Evolutionary conservation across 1,284 basidiomycete species (phyloP).

Genomic region (Boletus semigastroideus): DNA sequence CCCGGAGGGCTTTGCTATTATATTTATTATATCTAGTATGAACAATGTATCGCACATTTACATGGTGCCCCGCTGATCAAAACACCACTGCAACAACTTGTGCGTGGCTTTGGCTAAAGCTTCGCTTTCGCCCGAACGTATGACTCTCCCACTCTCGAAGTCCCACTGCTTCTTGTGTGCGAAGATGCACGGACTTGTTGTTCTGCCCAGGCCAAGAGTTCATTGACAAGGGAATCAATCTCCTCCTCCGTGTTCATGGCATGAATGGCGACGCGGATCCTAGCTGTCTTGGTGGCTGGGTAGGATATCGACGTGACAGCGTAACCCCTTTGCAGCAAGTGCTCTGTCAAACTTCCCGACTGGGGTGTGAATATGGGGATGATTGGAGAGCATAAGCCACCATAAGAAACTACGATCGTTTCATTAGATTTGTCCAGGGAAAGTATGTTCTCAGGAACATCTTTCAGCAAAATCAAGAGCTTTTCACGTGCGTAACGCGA

Average conservation of each 20-base stretch:
- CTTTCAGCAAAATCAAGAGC: conserved; percentile 1
- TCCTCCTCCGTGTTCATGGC: conserved; percentile 20
- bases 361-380: conserved; percentile 21
- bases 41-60: too few species aligned
- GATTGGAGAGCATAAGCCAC: conserved; percentile 15
- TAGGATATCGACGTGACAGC: conserved; percentile 12
- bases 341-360: conserved; percentile 2
- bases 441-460: conserved; percentile 12
- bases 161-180: not conserved
- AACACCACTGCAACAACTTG: not conserved
- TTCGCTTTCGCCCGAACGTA: conserved; percentile 4
- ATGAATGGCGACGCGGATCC: conserved; percentile 22
- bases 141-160: not conserved
- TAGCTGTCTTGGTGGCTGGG: conserved; percentile 10
- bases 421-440: not conserved
- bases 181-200: not conserved
- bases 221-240: conserved; percentile 11
- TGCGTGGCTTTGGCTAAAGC: not conserved
- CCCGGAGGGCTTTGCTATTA: too few species aligned
- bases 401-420: not conserved
- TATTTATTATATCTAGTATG: too few species aligned
- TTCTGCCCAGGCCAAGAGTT: conserved; percentile 13
- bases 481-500: conserved; percentile 12
- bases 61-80: not conserved
- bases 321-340: conserved; percentile 17